Base-by-base conservation (phyloP, 768 basidiomycete genomes). In the Panellus pusillus region DNA sequence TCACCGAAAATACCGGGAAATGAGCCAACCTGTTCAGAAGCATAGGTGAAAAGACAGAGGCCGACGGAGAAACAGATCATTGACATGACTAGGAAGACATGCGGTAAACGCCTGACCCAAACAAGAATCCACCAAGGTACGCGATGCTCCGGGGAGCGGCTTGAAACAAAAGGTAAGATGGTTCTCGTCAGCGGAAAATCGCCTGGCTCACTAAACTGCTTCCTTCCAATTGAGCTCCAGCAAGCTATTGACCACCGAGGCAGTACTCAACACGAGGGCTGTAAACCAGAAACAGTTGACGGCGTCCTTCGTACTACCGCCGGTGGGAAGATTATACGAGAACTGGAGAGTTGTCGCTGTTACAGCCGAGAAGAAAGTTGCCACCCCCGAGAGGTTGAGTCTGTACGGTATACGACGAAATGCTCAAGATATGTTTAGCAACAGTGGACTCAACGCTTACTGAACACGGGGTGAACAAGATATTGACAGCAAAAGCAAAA, bases 71-170 rank as follows among this genome's bases (percentile, higher is more conserved):
- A 92, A 69, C 86, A 87, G 37, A 87, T 86, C 40, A 91, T 88
- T 47, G 90, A 89, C 66, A 91, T 76, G 54, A 91, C 89, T 41
- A 91, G 80, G 72, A 91, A 90, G 57, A 91, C 86, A 29, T 91
- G 75, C 13, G 89, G 89, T 6, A 87, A 89, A 31, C 89, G 76
- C 65, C 90, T 91, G 72, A 91, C 91, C 89, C 88, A 92, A 61
- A 91, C 90, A 50, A 88, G 70, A 40, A 89, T 85, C 86, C 87
- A 89, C 87, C 87, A 88, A 1, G 87, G 87, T 38, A 88, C 86
- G 47, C 84, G 82, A 67, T 89, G 81, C 8, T 84, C 82, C 18
- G 87, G 87, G 35, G 86, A 87, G 49, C 87, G 87, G 65, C 87
- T 88, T 18, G 20, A 35, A 13, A 43, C 27, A 43, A 27, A 47